phyloP scores from a whole-genome alignment of 2,329 filamentous ascomycete genomes.

The Penicillium occitanis region DNA sequence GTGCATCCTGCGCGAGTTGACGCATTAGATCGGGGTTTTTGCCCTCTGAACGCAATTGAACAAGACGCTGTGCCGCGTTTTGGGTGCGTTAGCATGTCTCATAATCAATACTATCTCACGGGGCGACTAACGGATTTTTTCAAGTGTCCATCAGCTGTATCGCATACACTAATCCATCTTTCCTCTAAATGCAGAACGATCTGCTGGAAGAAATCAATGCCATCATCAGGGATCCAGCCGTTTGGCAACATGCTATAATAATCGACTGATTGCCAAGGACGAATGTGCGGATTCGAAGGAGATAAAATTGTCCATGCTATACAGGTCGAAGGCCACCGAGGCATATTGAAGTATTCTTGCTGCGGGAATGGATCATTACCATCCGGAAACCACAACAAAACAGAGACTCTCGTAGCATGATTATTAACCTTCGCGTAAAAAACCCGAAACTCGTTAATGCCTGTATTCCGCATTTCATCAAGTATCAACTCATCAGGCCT shows the following conservation, averaged over 20 bases:
- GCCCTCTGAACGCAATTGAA: slow-evolving; percentile 6
- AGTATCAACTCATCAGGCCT: neutral
- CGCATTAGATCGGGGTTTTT: slow-evolving; percentile 9
- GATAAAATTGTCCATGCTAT: neutral
- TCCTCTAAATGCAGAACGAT: slow-evolving; percentile 1
- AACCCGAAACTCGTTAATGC: neutral
- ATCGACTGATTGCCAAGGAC: slow-evolving; percentile 4
- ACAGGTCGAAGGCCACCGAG: neutral
- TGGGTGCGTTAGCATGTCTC: neutral
- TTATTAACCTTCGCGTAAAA: neutral
- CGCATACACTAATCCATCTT: neutral
- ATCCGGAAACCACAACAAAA: neutral
- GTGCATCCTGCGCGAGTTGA: slow-evolving; percentile 11
- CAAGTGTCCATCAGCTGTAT: neutral
- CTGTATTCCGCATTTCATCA: too few species aligned
- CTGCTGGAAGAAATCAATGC: slow-evolving; percentile 5
- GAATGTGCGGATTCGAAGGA: neutral
- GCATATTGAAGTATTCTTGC: neutral
- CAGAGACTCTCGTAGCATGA: neutral
- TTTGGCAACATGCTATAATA: slow-evolving; percentile 2
- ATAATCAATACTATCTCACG: neutral
- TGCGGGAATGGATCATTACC: neutral
- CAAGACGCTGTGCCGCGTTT: neutral
- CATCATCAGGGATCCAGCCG: slow-evolving; percentile 11
- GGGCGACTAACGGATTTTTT: neutral